Conservation (phyloP, 805 yeast genomes). For the Spencermartinsiella europaea region DNA sequence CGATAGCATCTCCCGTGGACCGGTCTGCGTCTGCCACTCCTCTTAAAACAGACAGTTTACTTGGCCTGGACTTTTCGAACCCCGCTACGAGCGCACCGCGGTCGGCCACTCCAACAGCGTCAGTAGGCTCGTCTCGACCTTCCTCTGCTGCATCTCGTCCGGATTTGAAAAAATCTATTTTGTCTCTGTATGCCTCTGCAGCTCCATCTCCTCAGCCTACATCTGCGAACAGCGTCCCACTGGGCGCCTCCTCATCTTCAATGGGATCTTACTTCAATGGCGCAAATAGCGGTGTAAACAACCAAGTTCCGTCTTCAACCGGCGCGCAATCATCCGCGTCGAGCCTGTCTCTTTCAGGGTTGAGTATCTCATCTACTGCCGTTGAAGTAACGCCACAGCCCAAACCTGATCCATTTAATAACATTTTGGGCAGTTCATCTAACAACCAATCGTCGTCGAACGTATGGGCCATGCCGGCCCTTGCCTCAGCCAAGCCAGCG, state of each 20-base stretch:
- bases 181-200: constrained; percentile 60
- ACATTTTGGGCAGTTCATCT: constrained; percentile 1
- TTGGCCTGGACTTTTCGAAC: constrained; percentile 25
- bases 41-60: constrained; percentile 8
- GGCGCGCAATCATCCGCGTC: no score
- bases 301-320: no score
- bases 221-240: no score
- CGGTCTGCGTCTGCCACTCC: neutral
- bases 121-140: constrained; percentile 14
- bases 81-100: constrained; percentile 6
- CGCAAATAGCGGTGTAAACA: no score
- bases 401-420: constrained; percentile 10
- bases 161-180: constrained; percentile 85
- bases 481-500: no score
- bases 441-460: neutral
- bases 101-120: constrained; percentile 7
- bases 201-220: constrained; percentile 4
- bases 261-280: no score
- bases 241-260: no score
- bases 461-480: neutral
- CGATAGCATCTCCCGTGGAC: neutral
- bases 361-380: constrained; percentile 5
- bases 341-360: constrained; percentile 10
- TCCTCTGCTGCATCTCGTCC: constrained; percentile 46
- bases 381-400: no score